Conservation (phyloP, 108 stramenopile species). For the Mediolabrus comicus region DNA sequence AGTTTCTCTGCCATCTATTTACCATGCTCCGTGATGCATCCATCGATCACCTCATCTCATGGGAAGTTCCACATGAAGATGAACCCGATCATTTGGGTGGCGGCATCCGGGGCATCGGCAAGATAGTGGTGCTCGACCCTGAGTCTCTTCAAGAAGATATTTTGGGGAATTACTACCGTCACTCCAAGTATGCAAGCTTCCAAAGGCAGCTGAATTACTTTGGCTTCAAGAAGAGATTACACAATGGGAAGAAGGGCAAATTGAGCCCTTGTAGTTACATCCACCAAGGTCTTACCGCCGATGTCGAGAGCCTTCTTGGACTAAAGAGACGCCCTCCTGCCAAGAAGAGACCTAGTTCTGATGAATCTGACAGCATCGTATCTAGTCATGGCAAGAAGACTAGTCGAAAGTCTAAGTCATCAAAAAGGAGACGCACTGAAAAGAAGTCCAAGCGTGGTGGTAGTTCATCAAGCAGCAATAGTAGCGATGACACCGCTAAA, state of each 20-base stretch:
- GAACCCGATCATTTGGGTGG: constrained; percentile 28
- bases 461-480: constrained; percentile 8
- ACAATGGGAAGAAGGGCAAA: constrained; percentile 48
- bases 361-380: not conserved
- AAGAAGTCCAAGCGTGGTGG: constrained; percentile 3
- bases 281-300: constrained; percentile 33
- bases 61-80: constrained; percentile 23
- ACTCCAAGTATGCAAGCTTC: constrained; percentile 50
- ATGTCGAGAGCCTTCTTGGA: constrained; percentile 30
- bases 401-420: not conserved
- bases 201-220: constrained; percentile 49
- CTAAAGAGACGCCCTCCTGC: constrained; percentile 41
- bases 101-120: constrained; percentile 23
- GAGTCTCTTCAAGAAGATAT: constrained; percentile 36
- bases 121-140: constrained; percentile 82
- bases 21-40: constrained; percentile 44
- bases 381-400: not conserved
- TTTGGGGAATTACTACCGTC: constrained; percentile 42
- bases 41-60: constrained; percentile 32
- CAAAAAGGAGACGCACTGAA: not conserved
- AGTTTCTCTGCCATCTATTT: constrained; percentile 47
- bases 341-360: constrained; percentile 6
- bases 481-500: not conserved
- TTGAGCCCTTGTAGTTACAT: constrained; percentile 51
- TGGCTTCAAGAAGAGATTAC: constrained; percentile 48